Conservation (phyloP, 192 early-diverging fungal species). For the Rhizophagus prolifer region DNA sequence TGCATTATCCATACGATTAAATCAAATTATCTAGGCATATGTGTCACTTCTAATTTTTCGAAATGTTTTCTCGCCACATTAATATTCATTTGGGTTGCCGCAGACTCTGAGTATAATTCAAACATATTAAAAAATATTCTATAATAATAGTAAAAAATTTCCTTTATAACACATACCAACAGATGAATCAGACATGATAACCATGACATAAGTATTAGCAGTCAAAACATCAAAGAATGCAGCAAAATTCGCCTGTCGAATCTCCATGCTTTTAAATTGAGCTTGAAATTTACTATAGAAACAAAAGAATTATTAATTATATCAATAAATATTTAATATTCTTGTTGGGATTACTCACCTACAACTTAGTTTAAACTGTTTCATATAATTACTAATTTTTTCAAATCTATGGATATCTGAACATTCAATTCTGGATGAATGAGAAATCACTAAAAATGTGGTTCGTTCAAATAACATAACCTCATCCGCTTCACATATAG, state of each 20-base stretch:
- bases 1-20: neutral
- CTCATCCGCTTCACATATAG: conserved; percentile 88
- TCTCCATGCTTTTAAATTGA: conserved; percentile 86
- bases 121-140: neutral
- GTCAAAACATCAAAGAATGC: conserved; percentile 83
- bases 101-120: conserved; percentile 60
- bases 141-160: neutral
- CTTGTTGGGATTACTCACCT: conserved; percentile 49
- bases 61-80: conserved; percentile 77
- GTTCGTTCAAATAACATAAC: conserved; percentile 93
- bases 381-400: conserved; percentile 89
- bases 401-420: conserved; percentile 81
- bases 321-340: conserved; percentile 9
- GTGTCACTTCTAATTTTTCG: conserved; percentile 70
- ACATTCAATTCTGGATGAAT: conserved; percentile 58
- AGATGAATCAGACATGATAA: conserved; percentile 77
- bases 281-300: conserved; percentile 67
- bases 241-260: conserved; percentile 71
- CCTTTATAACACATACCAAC: conserved; percentile 66
- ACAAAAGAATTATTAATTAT: neutral
- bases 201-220: conserved; percentile 84
- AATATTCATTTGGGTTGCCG: conserved; percentile 81
- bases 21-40: conserved; percentile 23
- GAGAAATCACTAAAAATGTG: conserved; percentile 94
- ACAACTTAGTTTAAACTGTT: conserved; percentile 87